Evolutionary conservation across 495 filamentous ascomycete species (phyloP).

Genomic region (Terfezia boudieri): DNA sequence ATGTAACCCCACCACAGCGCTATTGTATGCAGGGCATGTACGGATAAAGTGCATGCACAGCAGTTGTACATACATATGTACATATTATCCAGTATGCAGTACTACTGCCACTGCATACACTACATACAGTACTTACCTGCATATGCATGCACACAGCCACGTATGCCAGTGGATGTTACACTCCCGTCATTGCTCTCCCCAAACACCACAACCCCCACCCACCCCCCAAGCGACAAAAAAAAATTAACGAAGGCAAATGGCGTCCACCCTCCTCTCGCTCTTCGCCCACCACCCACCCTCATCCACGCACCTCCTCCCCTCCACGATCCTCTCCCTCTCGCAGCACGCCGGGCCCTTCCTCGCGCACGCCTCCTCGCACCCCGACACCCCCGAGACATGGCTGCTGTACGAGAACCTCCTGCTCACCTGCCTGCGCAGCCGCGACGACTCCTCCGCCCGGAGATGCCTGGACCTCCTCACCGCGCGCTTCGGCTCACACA

Average conservation of each 20-base stretch:
- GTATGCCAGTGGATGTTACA: not conserved
- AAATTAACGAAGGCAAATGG: no score
- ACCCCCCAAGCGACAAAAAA: no score
- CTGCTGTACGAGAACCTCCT: conserved; percentile 64
- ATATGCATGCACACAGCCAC: not conserved
- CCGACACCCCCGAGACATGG: conserved; percentile 60
- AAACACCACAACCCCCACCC: not conserved
- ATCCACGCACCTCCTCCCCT: conserved; percentile 12
- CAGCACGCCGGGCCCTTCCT: conserved; percentile 57
- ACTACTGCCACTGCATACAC: no score
- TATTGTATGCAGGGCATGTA: no score
- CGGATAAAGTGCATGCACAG: no score
- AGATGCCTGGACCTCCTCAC: conserved; percentile 50
- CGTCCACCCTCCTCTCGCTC: conserved; percentile 10
- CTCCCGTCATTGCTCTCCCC: not conserved
- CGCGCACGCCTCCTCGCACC: conserved; percentile 25
- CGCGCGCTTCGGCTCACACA: conserved; percentile 54
- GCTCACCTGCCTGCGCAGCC: conserved; percentile 60
- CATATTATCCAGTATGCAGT: no score
- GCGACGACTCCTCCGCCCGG: conserved; percentile 57
- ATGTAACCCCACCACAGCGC: no score
- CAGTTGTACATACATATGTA: no score
- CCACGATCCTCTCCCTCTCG: conserved; percentile 42
- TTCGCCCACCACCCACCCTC: conserved; percentile 9
- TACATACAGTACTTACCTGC: no score